Base-by-base conservation (phyloP, 2,329 filamentous ascomycete species). In the Colletotrichum sp. region DNA sequence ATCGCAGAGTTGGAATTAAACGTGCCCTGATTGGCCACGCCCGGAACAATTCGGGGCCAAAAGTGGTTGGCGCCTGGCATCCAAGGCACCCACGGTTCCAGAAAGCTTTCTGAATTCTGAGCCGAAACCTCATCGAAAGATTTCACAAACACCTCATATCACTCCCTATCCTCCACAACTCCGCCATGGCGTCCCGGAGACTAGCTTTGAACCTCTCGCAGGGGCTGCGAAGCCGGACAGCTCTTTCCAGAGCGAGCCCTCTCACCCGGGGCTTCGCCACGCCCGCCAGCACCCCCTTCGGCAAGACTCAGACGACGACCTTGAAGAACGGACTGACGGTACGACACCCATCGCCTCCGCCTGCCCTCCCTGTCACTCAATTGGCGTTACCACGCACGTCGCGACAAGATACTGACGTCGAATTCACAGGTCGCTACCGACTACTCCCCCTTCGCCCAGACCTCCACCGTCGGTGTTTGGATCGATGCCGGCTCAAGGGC, bases 401-500 rank as follows among this genome's bases (percentile, higher is more conserved):
- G 81, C 71, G 79, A 74, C 60, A 36, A 61, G 32, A 48, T 76
- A 76, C 82, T 84, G 77, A 86, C 80, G 24, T 43, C 28, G 65
- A 21, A 64, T 18, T 57, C 48, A 74, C 85, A 99, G 96, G 96
- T 99, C 86, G 97, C 97, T 81, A 98, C 97, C 82, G 96, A 99
- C 88, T 95, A 99, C 90, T 98, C 96, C 79, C 97, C 96, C 82
- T 99, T 96, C 92, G 96, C 96, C 83, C 96, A 99, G 91, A 99
- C 97, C 78, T 98, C 96, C 83, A 99, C 96, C 72, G 96, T 99
- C 83, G 97, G 97, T 86, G 95, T 99, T 80, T 99, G 97, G 96
- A 99, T 99, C 87, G 98, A 99, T 89, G 96, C 98, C 86, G 97
- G 97, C 86, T 98, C 96, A 87, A 93, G 97, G 87, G 96, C 97